Evolutionary conservation across 495 filamentous ascomycete species (phyloP), one percentile per base, ranked within the genome.

Genomic region (Articulospora tetracladia): DNA sequence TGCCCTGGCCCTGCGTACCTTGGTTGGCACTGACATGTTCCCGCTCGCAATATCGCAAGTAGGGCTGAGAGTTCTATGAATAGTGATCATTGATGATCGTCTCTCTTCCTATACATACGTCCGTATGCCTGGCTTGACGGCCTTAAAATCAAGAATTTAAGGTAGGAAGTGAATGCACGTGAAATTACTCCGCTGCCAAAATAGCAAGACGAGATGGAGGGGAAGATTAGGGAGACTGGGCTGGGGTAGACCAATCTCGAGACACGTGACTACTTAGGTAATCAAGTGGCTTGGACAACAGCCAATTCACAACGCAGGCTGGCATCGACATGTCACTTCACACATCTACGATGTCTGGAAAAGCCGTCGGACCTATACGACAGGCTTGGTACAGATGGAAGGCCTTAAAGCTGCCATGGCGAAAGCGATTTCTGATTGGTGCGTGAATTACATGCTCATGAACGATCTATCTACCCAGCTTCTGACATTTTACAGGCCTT

Each of bases 301-400:
- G n/a, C n/a, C n/a, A n/a, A n/a, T n/a, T 44, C 39, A 8, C 15
- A 3, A 12, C n/a, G 3, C 15, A 44, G 39, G n/a, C 39, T 44
- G 17, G n/a, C 39, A 12, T 44, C 39, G 15, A 8, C 3, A 7
- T 44, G 39, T 44, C 39, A 44, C 17, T 44, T 15, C 39, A 12
- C 39, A 44, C 39, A n/a, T 17, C 39, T 3, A 44, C 4, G 26
- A 61, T 61, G 55, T 58, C 63, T 1, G 34, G 32, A 17, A 59
- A 58, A 58, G 70, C 69, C 46, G 60, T 73, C 50, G 68, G 76
- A 13, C 69, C 75, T 17, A 52, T 83, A 30, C 65, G 70, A 28
- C 68, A 69, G 53, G 68, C 76, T 25, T 97, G 91, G 90, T 88
- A 85, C 66, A 88, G 84, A 69, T 98, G 92, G 92, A 97, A 96